A percentile compares a stretch with the other conserved stretches of the same genome.
phyloP scores from a whole-genome alignment of 768 basidiomycete genomes.

The Leucosporidium creatinivorum region DNA sequence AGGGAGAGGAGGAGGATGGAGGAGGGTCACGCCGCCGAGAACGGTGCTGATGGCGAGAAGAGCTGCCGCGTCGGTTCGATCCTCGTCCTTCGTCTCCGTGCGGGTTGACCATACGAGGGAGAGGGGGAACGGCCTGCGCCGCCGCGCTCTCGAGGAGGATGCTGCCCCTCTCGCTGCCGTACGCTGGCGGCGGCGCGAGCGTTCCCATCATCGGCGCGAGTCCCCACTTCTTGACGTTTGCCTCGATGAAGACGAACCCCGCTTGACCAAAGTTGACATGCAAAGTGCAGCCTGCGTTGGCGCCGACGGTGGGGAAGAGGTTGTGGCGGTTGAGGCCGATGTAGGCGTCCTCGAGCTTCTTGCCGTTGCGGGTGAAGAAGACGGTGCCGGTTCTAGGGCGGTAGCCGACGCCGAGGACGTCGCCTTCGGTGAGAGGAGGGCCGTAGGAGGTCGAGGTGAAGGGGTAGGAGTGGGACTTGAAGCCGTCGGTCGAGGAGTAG shows the following conservation, averaged over 20 bases:
- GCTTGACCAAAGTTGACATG: constrained; percentile 97
- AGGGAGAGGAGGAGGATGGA: not conserved
- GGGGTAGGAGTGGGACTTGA: constrained; percentile 95
- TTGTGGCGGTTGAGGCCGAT: constrained; percentile 82
- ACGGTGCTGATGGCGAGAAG: constrained; percentile 22
- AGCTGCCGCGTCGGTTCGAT: constrained; percentile 56
- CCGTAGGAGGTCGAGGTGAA: constrained; percentile 82
- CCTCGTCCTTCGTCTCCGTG: constrained; percentile 15
- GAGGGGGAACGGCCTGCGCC: not conserved
- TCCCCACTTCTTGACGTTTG: constrained; percentile 99
- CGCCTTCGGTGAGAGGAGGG: constrained; percentile 78
- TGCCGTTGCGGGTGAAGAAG: constrained; percentile 98
- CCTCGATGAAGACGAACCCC: constrained; percentile 98
- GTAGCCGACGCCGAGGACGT: constrained; percentile 92
- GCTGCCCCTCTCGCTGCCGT: constrained; percentile 92
- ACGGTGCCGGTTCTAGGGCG: constrained; percentile 92
- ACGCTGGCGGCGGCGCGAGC: constrained; percentile 92
- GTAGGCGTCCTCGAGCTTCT: constrained; percentile 94
- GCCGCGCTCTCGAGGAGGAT: constrained; percentile 65
- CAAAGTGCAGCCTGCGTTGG: constrained; percentile 89
- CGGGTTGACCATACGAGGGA: constrained; percentile 37
- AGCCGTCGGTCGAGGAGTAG: constrained; percentile 83
- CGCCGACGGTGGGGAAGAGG: constrained; percentile 93
- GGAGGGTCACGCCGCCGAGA: constrained; percentile 48
- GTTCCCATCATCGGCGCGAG: constrained; percentile 95